Percentiles rank a stretch among this genome's conserved stretches.
Conservation (phyloP, 2,329 filamentous ascomycete genomes). For the Periconia digitata region DNA sequence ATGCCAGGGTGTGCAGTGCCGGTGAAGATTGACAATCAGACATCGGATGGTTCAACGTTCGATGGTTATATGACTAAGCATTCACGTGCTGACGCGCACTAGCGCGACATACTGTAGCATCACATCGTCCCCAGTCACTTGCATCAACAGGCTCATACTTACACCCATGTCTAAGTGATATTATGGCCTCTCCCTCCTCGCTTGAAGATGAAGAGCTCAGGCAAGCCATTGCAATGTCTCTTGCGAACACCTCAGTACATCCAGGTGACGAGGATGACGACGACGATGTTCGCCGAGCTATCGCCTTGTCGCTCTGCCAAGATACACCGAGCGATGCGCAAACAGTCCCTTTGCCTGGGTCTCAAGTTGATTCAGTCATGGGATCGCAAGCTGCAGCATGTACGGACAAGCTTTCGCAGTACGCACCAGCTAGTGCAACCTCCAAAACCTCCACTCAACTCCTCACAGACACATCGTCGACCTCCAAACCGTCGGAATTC, state of each 20-base stretch:
- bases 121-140: background rate
- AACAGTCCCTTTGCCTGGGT: background rate
- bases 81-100: no score
- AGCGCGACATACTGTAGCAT: no score
- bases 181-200: no score
- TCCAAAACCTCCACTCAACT: constrained; percentile 3
- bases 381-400: background rate
- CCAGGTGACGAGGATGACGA: constrained; percentile 15
- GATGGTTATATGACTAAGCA: no score
- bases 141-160: background rate
- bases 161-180: constrained; percentile 26
- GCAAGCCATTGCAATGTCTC: constrained; percentile 29
- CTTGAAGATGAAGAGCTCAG: constrained; percentile 32
- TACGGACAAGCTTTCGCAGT: constrained; percentile 1
- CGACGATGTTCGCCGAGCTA: constrained; percentile 28
- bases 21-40: no score
- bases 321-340: background rate
- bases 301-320: constrained; percentile 30
- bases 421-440: background rate
- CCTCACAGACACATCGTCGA: constrained; percentile 1
- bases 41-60: no score
- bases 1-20: no score
- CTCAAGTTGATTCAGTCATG: background rate
- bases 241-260: constrained; percentile 10
- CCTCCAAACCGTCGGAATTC: constrained; percentile 35